Evolutionary conservation across 164 flowering plant species (phyloP).

Genomic region (Umbilicus rupestris): DNA sequence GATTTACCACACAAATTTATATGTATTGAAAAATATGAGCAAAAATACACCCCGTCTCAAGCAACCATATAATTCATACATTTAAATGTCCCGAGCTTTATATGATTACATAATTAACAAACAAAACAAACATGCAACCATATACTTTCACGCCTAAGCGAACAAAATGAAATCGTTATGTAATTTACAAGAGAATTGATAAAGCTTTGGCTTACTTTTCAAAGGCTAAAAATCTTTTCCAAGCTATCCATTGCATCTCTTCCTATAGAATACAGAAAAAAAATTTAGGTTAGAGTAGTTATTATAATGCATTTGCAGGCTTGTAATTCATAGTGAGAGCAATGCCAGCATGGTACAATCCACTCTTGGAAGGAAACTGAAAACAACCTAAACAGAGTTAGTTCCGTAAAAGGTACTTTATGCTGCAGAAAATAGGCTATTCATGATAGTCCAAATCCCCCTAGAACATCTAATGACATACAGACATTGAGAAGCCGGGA

Average conservation of each 20-base stretch:
- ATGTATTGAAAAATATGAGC: too few species aligned
- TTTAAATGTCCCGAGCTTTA: background rate
- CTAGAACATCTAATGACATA: background rate
- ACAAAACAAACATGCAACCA: background rate
- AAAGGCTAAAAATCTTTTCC: conserved; percentile 76
- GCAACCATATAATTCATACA: background rate
- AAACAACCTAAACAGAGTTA: background rate
- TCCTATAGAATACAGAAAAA: conserved; percentile 40
- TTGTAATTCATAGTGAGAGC: background rate
- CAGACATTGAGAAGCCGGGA: background rate
- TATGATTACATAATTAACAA: background rate
- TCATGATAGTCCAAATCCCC: too few species aligned
- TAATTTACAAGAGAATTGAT: background rate
- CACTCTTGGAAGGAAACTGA: background rate
- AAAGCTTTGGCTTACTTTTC: conserved; percentile 60
- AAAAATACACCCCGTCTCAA: background rate
- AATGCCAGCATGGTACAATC: background rate
- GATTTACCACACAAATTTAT: background rate
- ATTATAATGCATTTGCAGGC: background rate
- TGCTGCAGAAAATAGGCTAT: too few species aligned
- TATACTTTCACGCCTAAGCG: background rate
- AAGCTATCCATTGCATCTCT: conserved; percentile 83
- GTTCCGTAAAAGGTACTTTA: background rate
- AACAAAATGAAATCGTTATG: background rate
- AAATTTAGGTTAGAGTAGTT: background rate